phyloP scores from a whole-genome alignment of 2,329 filamentous ascomycete species.

The Zymoseptoria crescenta region DNA sequence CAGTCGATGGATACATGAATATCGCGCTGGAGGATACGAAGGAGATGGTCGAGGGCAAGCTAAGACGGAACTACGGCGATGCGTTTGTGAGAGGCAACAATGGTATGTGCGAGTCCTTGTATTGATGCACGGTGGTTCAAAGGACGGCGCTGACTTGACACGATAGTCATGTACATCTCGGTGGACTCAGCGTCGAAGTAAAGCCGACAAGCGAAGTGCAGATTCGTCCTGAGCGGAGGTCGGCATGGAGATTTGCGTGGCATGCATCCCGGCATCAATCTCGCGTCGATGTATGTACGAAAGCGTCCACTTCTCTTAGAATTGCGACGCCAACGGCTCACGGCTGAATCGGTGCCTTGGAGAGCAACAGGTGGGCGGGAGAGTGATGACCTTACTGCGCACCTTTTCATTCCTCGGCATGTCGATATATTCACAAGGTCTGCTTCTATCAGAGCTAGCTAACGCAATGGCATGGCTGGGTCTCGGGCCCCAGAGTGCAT shows the following conservation, averaged over 20 bases:
- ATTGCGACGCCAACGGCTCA: too few relatives aligned
- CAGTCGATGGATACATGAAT: constrained; percentile 99
- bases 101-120: constrained; percentile 45
- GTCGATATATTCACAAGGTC: background rate
- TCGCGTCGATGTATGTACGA: background rate
- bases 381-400: too few relatives aligned
- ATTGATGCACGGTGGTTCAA: background rate
- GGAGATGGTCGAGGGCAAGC: constrained; percentile 79
- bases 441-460: background rate
- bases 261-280: background rate
- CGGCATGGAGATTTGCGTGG: background rate
- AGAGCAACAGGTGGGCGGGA: too few relatives aligned
- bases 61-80: constrained; percentile 80
- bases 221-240: background rate
- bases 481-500: background rate
- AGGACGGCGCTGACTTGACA: constrained; percentile 6
- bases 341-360: too few relatives aligned
- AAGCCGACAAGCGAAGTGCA: constrained; percentile 30
- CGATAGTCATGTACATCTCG: constrained; percentile 61
- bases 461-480: background rate
- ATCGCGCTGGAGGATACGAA: constrained; percentile 94
- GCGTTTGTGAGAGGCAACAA: constrained; percentile 96
- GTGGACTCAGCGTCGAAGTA: constrained; percentile 39
- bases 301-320: too few relatives aligned
- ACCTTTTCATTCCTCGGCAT: too few relatives aligned